These are phyloP conservation scores for Phascolomyces articulosus DNA, from an alignment of 371 early-diverging fungal genomes.

Conservation along the genomic window DNA sequence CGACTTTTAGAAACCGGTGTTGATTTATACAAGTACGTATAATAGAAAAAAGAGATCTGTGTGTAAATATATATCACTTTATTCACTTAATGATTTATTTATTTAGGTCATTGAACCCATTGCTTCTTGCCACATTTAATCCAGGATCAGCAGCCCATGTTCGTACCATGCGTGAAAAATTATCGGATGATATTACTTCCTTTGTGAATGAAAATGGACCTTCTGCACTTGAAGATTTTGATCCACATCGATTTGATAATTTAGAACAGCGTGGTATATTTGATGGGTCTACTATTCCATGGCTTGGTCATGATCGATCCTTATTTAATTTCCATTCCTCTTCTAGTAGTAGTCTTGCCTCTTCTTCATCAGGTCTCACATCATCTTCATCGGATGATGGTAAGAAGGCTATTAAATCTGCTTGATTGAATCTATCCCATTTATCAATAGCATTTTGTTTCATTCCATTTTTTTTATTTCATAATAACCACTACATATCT, in stretches of 20 bases:
- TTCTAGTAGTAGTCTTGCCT: background rate
- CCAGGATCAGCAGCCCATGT: conserved; percentile 26
- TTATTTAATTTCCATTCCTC: conserved; percentile 12
- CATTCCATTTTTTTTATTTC: too few relatives aligned
- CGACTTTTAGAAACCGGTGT: conserved; percentile 61
- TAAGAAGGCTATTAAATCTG: too few relatives aligned
- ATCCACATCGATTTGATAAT: conserved; percentile 31
- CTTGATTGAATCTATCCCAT: too few relatives aligned
- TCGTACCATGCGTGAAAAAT: conserved; percentile 27
- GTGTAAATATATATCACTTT: background rate
- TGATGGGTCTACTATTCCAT: conserved; percentile 8
- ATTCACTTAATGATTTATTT: background rate
- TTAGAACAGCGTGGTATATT: conserved; percentile 17
- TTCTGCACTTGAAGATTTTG: conserved; percentile 36
- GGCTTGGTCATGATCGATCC: conserved; percentile 13
- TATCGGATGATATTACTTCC: conserved; percentile 34
- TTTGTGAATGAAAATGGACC: conserved; percentile 50
- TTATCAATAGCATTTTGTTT: too few relatives aligned
- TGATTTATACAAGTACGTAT: conserved; percentile 55
- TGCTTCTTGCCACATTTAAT: conserved; percentile 22
- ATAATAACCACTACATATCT: too few relatives aligned
- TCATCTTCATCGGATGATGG: background rate
- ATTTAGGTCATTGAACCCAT: conserved; percentile 26
- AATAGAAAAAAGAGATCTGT: background rate
- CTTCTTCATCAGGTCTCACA: background rate